Base-by-base conservation (phyloP, 306 rosid species). In the Biancaea sappan region DNA sequence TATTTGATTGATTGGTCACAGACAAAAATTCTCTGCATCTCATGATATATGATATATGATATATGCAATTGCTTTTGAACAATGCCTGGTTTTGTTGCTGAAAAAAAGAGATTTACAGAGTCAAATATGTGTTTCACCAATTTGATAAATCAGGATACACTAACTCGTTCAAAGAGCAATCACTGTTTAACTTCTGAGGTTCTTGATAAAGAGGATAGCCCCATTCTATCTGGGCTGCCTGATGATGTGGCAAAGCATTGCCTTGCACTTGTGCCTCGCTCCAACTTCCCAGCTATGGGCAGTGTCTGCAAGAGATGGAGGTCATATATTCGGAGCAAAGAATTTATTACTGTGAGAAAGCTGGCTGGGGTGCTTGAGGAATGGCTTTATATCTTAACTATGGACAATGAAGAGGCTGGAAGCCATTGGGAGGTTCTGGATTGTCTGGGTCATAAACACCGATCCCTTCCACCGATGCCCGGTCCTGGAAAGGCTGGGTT, bases 341-440 rank as follows among this genome's bases (percentile, higher is more conserved):
- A 94, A 69, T 86, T 94, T 28, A 71, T 87, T 28, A 87, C 89
- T 0, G 96, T 80, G 80, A 63, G 99, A 66, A 81, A 86, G 71
- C 81, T 94, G 83, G 93, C 97, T 5, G 95, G 96, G 64, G 63
- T 80, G 77, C 84, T 86, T 60, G 96, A 88, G 84, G 99, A 94
- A 79, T 92, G 99, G 97, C 93, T 94, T 1, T 94, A 90, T 84
- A 78, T 90, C 70, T 86, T 94, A 71, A 94, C 88, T 50, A 54
- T 74, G 5, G 91, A 84, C 80, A 59, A 79, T 37, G 81, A 80
- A 70, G 88, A 85, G 79, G 87, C 88, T 74, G 91, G 81, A 79
- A 85, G 89, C 90, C 91, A 76, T 43, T 94, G 99, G 99, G 96
- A 94, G 86, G 97, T 91, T 70, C 73, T 94, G 73, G 97, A 94